These are phyloP conservation scores for Pulveroboletus sp. DNA, from an alignment of 768 basidiomycete species.

Conservation along the genomic window DNA sequence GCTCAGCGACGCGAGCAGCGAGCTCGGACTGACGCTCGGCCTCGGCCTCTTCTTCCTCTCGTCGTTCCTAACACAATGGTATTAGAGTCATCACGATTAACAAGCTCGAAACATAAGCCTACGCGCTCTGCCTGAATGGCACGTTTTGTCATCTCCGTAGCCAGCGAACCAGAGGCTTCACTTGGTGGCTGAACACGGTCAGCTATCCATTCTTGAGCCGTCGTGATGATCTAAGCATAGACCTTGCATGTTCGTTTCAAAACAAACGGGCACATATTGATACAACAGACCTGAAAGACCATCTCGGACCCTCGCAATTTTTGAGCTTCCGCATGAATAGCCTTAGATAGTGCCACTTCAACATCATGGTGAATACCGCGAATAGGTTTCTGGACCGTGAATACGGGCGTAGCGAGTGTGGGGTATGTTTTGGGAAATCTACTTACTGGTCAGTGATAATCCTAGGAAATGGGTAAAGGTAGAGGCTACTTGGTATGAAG, in stretches of 20 bases:
- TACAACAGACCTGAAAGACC: constrained; percentile 62
- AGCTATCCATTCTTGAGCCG: constrained; percentile 68
- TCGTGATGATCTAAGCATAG: constrained; percentile 54
- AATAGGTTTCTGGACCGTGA: constrained; percentile 61
- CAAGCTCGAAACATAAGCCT: constrained; percentile 13
- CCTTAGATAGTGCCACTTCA: constrained; percentile 50
- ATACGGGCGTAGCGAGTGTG: constrained; percentile 59
- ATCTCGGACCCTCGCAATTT: constrained; percentile 64
- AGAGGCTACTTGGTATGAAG: constrained; percentile 59
- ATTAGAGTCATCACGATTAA: not conserved
- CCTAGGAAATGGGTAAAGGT: constrained; percentile 11
- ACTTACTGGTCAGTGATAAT: constrained; percentile 1
- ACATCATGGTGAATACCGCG: constrained; percentile 56
- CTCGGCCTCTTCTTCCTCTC: constrained; percentile 52
- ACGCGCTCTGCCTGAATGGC: constrained; percentile 68
- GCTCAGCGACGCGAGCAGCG: constrained; percentile 49
- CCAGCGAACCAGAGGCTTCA: constrained; percentile 66
- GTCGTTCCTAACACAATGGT: constrained; percentile 39
- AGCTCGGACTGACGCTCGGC: constrained; percentile 47
- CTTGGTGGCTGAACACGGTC: constrained; percentile 50
- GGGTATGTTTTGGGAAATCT: constrained; percentile 85
- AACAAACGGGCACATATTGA: not conserved
- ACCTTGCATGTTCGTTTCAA: not conserved
- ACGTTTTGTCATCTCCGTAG: constrained; percentile 71
- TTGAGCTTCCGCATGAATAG: constrained; percentile 63